Evolutionary conservation across 2,329 filamentous ascomycete genomes (phyloP).

Genomic region (Penicillium sp.): DNA sequence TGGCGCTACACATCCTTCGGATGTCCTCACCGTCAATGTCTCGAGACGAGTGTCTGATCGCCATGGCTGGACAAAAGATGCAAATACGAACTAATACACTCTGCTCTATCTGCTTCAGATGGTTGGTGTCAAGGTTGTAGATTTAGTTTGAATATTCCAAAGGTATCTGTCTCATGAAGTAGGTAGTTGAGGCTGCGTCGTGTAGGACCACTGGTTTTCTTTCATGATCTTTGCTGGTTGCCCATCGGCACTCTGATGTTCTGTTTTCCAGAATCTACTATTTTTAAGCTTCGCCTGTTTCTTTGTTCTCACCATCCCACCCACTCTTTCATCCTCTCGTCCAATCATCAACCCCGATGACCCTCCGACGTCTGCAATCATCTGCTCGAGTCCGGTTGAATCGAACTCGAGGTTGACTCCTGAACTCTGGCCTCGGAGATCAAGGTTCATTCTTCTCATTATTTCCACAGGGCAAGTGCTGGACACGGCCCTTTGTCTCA

Average conservation of each 20-base stretch:
- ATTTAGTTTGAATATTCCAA: neutral
- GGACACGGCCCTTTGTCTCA: neutral
- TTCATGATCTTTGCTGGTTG: neutral
- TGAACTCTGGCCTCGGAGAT: neutral
- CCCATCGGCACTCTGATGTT: neutral
- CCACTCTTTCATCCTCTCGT: neutral
- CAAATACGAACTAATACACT: constrained; percentile 27
- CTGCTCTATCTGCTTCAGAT: neutral
- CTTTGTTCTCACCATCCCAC: neutral
- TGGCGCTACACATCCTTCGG: constrained; percentile 6
- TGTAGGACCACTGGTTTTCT: neutral
- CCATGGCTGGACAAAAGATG: constrained; percentile 21
- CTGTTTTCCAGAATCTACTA: neutral
- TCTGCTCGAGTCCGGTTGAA: neutral
- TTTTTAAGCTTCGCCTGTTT: constrained; percentile 1
- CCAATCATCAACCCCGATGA: neutral
- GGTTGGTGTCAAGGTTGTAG: neutral
- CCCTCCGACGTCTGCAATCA: neutral
- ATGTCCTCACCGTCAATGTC: constrained; percentile 11
- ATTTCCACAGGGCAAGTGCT: neutral
- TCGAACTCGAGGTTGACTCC: neutral
- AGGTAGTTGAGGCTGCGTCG: neutral
- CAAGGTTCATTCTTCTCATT: neutral
- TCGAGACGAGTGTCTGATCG: constrained; percentile 20
- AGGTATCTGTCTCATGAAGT: neutral